Conservation (phyloP, 345 rosid genomes). For the Trapa incisa region DNA sequence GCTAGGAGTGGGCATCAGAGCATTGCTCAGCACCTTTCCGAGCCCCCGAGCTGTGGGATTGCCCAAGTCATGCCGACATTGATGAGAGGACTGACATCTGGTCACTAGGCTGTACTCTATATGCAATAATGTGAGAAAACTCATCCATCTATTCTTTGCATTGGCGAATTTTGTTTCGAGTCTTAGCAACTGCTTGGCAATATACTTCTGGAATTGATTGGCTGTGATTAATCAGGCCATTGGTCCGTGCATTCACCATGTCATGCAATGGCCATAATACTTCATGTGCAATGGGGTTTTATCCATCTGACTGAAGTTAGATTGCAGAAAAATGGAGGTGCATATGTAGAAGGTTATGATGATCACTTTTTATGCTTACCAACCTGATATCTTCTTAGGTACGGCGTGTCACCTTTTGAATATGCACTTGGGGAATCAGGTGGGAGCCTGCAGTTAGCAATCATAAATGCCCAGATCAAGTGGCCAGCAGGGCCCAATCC, state of each 20-base stretch:
- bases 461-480: constrained; percentile 85
- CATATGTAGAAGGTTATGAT: neutral
- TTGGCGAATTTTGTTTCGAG: neutral
- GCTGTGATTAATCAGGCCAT: neutral
- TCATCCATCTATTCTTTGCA: neutral
- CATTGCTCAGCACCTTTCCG: constrained; percentile 96
- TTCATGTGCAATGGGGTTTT: neutral
- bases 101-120: constrained; percentile 97
- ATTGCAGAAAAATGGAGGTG: neutral
- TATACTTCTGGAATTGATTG: neutral
- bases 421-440: constrained; percentile 96
- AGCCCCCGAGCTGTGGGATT: constrained; percentile 99
- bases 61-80: constrained; percentile 88
- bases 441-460: constrained; percentile 89
- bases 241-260: constrained; percentile 2
- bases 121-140: constrained; percentile 73
- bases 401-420: constrained; percentile 88
- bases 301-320: neutral
- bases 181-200: neutral
- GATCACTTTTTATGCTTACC: neutral
- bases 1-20: constrained; percentile 93
- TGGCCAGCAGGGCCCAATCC: constrained; percentile 93
- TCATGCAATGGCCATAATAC: neutral
- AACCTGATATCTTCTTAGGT: constrained; percentile 30
- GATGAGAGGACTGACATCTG: constrained; percentile 98